Evolutionary conservation across 208 protist genomes (phyloP), one percentile per base, ranked within the genome.

Genomic region (Acanthamoeba polyphaga): DNA sequence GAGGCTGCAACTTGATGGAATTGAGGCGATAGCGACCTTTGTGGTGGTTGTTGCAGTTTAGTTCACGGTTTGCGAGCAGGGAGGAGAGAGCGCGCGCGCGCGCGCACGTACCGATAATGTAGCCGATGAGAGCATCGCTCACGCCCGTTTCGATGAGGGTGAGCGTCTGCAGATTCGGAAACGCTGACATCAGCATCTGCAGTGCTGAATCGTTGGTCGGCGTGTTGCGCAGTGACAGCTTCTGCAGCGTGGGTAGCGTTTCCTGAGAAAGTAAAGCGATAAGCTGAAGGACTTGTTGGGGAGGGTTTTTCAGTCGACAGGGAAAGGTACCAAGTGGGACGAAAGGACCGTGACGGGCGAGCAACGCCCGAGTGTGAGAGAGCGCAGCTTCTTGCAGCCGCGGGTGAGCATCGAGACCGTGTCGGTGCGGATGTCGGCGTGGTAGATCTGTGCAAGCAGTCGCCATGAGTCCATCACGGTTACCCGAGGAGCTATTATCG

Each of bases 61-160:
- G 55, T 60, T 60, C 2, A 24, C n/a, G n/a, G 51, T 55, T 55
- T 55, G 9, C 38, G 72, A 51, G 72, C n/a, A n/a, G 43, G 38
- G 74, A 82, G 66, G 24, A 38, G 66, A 19, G n/a, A n/a, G n/a
- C n/a, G n/a, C n/a, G n/a, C n/a, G n/a, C n/a, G 53, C 53, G 53
- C 10, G 24, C n/a, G 19, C 38, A 17, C 1, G 34, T 82, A 82
- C 74, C 82, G 55, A 90, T 60, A 32, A 90, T 90, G 32, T 90
- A 90, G 12, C 82, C 82, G 24, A 90, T 90, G 29, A 90, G 58
- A 70, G 82, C 82, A 68, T 90, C 82, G 58, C 82, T 90, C 22
- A 90, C 82, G 38, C 82, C 82, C 12, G 82, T 90, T 46, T 90
- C 82, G n/a, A 90, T 90, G 32, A 90, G 58, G 4, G 82, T 90